A percentile compares a stretch with the other conserved stretches of the same genome.
Evolutionary conservation across 805 yeast genomes (phyloP).

Genomic region (Hanseniaspora mollemarum): DNA sequence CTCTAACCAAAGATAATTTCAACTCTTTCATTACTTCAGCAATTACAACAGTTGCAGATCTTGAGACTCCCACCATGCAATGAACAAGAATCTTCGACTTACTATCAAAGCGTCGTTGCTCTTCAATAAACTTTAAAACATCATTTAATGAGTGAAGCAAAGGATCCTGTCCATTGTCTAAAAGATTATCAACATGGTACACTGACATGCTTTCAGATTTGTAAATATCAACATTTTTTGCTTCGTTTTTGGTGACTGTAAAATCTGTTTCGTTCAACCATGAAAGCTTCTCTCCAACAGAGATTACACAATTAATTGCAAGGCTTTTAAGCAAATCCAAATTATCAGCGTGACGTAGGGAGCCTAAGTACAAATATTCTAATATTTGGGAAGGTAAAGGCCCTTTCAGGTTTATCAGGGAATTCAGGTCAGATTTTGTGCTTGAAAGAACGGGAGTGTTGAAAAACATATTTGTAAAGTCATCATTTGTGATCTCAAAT

Average conservation of each 20-base stretch:
- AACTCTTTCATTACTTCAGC: constrained; percentile 85
- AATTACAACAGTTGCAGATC: constrained; percentile 90
- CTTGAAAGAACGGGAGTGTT: constrained; percentile 21
- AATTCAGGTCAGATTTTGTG: neutral
- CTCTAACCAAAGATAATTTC: constrained; percentile 54
- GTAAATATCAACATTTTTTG: constrained; percentile 15
- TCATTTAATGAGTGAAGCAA: constrained; percentile 49
- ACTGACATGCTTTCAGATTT: constrained; percentile 27
- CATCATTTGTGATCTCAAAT: constrained; percentile 15
- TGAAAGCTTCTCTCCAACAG: constrained; percentile 69
- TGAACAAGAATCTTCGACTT: constrained; percentile 61
- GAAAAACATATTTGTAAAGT: constrained; percentile 30
- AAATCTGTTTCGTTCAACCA: constrained; percentile 37
- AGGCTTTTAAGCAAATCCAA: constrained; percentile 49
- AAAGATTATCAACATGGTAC: constrained; percentile 59
- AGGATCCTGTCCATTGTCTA: constrained; percentile 86
- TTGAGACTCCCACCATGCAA: constrained; percentile 89
- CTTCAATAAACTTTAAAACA: constrained; percentile 56
- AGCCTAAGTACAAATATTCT: constrained; percentile 77
- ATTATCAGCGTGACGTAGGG: constrained; percentile 68
- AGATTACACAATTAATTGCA: constrained; percentile 62
- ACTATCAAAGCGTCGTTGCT: constrained; percentile 29
- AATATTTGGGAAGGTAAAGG: constrained; percentile 73
- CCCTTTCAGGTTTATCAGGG: constrained; percentile 37
- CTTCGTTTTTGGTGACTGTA: neutral